phyloP scores from a whole-genome alignment of 768 basidiomycete genomes.

The Daedaleopsis sinensis region DNA sequence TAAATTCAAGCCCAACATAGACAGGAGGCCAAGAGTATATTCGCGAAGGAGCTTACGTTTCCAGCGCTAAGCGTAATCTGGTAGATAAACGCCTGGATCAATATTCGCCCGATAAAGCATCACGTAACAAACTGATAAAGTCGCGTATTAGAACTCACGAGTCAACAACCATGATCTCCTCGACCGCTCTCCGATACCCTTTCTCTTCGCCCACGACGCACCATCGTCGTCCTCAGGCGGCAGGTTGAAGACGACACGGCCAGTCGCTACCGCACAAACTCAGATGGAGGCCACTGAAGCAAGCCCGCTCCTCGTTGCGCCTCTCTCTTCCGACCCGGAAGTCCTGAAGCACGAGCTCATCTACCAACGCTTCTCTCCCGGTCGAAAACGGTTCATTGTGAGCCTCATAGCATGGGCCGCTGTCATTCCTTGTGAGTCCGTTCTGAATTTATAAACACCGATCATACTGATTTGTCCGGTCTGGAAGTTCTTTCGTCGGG shows the following conservation, averaged over 20 bases:
- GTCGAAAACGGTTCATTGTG: slow-evolving; percentile 56
- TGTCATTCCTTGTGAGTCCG: slow-evolving; percentile 58
- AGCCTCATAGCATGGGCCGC: slow-evolving; percentile 62
- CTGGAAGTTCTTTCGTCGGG: slow-evolving; percentile 65
- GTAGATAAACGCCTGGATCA: no score
- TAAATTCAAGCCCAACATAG: no score
- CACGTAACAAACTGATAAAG: no score
- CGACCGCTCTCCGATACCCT: no score
- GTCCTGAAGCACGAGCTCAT: slow-evolving; percentile 36
- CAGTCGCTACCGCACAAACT: neutral
- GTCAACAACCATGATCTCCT: no score
- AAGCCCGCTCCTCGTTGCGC: slow-evolving; percentile 12
- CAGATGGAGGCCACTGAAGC: slow-evolving; percentile 12
- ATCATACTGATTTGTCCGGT: neutral
- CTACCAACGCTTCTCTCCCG: slow-evolving; percentile 60
- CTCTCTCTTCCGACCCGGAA: slow-evolving; percentile 4
- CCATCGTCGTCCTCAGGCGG: neutral
- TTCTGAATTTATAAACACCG: neutral
- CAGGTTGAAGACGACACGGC: neutral
- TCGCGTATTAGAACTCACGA: no score
- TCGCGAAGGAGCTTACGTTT: no score
- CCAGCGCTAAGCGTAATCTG: no score
- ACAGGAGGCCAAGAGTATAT: no score
- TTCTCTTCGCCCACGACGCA: no score
- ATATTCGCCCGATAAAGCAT: no score